Evolutionary conservation across 371 early-diverging fungal species (phyloP).

Genomic region (Mucor sp.): DNA sequence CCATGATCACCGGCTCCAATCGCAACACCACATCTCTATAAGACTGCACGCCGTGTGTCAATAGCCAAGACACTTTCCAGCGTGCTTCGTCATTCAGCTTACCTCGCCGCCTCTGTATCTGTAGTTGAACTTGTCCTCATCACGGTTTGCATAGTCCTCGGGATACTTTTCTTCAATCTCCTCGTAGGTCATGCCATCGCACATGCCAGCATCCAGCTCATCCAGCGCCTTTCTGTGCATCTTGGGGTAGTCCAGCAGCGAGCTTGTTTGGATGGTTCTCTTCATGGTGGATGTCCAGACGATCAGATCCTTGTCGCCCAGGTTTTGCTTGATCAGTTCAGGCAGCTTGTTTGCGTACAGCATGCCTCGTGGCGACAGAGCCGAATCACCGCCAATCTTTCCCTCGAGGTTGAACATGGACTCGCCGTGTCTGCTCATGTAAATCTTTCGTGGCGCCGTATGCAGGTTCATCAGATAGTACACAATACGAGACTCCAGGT

Average conservation of each 20-base stretch:
- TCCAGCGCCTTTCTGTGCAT: conserved; percentile 96
- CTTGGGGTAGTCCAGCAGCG: conserved; percentile 80
- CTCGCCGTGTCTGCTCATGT: conserved; percentile 95
- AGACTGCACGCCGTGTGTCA: conserved; percentile 45
- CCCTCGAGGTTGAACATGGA: conserved; percentile 84
- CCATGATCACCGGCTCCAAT: conserved; percentile 88
- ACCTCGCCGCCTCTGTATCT: conserved; percentile 95
- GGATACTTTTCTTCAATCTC: conserved; percentile 88
- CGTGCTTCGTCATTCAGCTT: neutral
- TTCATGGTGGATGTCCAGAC: conserved; percentile 96
- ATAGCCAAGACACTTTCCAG: neutral
- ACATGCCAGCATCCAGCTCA: conserved; percentile 95
- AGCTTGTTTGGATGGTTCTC: conserved; percentile 90
- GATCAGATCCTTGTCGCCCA: conserved; percentile 73
- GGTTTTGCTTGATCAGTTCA: conserved; percentile 65
- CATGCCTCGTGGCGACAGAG: conserved; percentile 83
- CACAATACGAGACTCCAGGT: conserved; percentile 92
- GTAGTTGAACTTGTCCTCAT: conserved; percentile 94
- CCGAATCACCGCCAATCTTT: conserved; percentile 95
- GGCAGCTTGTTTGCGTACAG: conserved; percentile 86
- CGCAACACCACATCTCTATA: conserved; percentile 76
- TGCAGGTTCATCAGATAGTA: conserved; percentile 98
- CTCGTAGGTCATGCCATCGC: conserved; percentile 98
- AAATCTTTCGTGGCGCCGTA: conserved; percentile 87
- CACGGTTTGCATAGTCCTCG: conserved; percentile 88